Evolutionary conservation across 768 basidiomycete genomes (phyloP), one percentile per base, ranked within the genome.

Genomic region (Boletus rubescentipes): DNA sequence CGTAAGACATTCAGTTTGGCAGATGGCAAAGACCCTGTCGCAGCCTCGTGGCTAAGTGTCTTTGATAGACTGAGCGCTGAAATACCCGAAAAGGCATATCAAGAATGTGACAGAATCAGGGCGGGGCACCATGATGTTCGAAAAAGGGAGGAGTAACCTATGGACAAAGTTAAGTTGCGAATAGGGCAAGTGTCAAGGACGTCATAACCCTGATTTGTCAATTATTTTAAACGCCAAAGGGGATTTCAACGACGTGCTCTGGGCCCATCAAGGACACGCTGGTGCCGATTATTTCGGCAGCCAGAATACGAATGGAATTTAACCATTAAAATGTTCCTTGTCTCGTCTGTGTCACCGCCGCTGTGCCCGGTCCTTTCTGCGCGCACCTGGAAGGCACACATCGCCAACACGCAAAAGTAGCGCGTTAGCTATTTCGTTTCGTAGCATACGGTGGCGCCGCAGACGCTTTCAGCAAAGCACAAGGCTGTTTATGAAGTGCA

Each of bases 131-230:
- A n/a, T 42, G 41, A 21, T 31, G 46, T 49, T 58, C 51, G 30
- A 58, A 56, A 50, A 44, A 39, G 47, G 59, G 45, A 38, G 16
- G 11, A n/a, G 37, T 18, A 21, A 20, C 37, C 44, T 32, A 35
- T 29, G 49, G 18, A 61, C 64, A 67, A 66, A 61, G 65, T 68
- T 68, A 68, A 29, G 59, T 67, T 68, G 58, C 23, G 52, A 57
- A 30, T n/a, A 40, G 42, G 53, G 38, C 38, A 32, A 32, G 38
- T 41, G 34, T 53, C 49, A 23, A 65, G 36, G 45, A 67, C 59
- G 67, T 61, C 61, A 66, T 68, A 42, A 67, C 67, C 65, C 64
- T 61, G 57, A 54, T 36, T 53, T 52, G n/a, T 26, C 26, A 26
- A 26, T 45, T 51, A 57, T 49, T n/a, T 56, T 37, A 52, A 60